These are phyloP conservation scores for Byssothecium circinans DNA, from an alignment of 2,329 filamentous ascomycete species.

Conservation along the genomic window DNA sequence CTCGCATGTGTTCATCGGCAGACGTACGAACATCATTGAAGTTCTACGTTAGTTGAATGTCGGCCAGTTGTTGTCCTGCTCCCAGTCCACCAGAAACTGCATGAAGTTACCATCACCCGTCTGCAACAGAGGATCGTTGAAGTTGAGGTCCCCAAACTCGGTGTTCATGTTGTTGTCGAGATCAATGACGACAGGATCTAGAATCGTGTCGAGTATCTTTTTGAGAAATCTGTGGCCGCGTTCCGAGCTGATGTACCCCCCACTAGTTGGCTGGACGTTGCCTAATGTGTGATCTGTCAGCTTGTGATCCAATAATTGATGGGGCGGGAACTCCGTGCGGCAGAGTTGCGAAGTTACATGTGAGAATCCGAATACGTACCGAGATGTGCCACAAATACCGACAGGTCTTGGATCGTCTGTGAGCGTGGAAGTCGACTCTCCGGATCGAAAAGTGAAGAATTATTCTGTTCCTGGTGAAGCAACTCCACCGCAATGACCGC, in stretches of 20 bases:
- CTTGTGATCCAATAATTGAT: neutral
- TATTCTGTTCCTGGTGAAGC: slow-evolving; percentile 46
- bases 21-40: too few relatives aligned
- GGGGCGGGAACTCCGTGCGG: too few relatives aligned
- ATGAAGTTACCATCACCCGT: neutral
- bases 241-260: slow-evolving; percentile 47
- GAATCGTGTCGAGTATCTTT: slow-evolving; percentile 48
- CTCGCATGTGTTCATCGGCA: too few relatives aligned
- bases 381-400: slow-evolving; percentile 49
- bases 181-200: slow-evolving; percentile 26
- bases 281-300: neutral
- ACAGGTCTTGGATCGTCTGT: slow-evolving; percentile 50
- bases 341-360: too few relatives aligned
- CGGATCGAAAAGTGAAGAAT: slow-evolving; percentile 19
- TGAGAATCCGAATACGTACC: slow-evolving; percentile 18
- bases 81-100: neutral
- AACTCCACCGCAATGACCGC: slow-evolving; percentile 49
- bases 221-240: slow-evolving; percentile 47
- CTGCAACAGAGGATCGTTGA: slow-evolving; percentile 34
- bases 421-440: slow-evolving; percentile 44
- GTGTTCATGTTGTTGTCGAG: slow-evolving; percentile 3
- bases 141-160: slow-evolving; percentile 27
- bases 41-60: neutral
- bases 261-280: slow-evolving; percentile 41
- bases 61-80: neutral